Evolutionary conservation across 805 yeast species (phyloP), one percentile per base, ranked within the genome.

Genomic region (Cephaloascus fragrans): DNA sequence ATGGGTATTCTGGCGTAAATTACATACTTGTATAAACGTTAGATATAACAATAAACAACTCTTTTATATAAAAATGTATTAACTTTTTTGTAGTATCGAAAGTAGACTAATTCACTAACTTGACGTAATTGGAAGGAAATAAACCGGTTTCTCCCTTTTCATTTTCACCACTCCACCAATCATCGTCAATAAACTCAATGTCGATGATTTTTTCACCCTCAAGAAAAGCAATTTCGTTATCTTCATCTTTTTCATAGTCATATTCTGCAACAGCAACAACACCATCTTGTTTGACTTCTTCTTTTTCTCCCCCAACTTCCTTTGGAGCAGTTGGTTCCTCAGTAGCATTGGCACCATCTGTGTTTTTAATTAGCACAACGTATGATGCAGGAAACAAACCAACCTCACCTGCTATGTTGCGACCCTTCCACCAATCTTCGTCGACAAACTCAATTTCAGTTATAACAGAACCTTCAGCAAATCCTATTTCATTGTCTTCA

Each of bases 141-240:
- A 90, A 67, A 41, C 93, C 93, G 47, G 74, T 71, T 48, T 77
- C 83, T 35, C 96, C 96, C 26, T 77, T 63, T 41, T 60, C 70
- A 49, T 80, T 70, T 44, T 75, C 78, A 38, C 98, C 98, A 39
- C 83, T 69, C 97, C 97, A 93, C 98, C 98, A 93, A 56, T 86
- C 96, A 35, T 86, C 96, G 50, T 88, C 95, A 15, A 85, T 83
- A 57, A 85, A 83, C 49, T 88, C 95, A 45, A 93, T 83, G 43
- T 87, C 83, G 16, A 77, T 66, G 45, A 93, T 87, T 43, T 69
- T 52, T 48, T 87, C 97, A 39, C 90, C 94, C 55, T 86, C 96
- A 18, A 67, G 73, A 58, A 93, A 93, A 2, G 77, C 73, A 43
- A 93, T 69, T 62, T 93, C 98, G 53, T 89, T 93, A 46, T 83